Evolutionary conservation across 345 rosid species (phyloP).

Genomic region (Durio zibethinus): DNA sequence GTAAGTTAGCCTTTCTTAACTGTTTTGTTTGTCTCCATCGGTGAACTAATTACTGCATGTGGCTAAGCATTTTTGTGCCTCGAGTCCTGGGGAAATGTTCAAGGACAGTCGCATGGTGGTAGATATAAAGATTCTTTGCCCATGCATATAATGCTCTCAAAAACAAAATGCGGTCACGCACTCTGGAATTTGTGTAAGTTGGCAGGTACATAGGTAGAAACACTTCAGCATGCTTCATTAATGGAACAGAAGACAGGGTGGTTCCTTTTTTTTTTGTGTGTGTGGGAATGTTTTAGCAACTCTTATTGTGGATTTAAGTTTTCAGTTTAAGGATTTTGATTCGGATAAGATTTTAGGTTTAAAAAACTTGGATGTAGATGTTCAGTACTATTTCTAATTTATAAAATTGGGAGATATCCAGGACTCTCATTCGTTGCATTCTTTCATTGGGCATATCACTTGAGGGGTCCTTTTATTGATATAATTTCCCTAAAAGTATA

Average conservation of each 20-base stretch:
- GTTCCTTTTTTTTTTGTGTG: background rate
- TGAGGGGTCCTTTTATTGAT: background rate
- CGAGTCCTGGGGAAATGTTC: background rate
- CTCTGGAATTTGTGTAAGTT: background rate
- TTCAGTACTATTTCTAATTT: background rate
- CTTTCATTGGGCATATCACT: background rate
- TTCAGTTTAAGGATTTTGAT: background rate
- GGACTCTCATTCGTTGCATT: background rate
- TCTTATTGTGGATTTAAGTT: background rate
- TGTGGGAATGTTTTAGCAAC: background rate
- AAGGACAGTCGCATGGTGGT: background rate
- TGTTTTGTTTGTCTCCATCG: background rate
- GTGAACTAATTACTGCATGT: background rate
- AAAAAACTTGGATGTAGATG: background rate
- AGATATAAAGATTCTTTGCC: background rate
- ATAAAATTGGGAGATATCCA: background rate
- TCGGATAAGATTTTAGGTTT: background rate
- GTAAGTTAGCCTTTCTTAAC: constrained; percentile 43
- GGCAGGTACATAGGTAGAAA: background rate
- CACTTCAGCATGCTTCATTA: background rate
- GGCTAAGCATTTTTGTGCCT: background rate
- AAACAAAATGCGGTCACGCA: background rate
- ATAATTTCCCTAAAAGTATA: background rate
- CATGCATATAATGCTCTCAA: background rate
- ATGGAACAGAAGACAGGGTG: background rate